phyloP scores from a whole-genome alignment of 306 rosid genomes.

The Myrica gale region DNA sequence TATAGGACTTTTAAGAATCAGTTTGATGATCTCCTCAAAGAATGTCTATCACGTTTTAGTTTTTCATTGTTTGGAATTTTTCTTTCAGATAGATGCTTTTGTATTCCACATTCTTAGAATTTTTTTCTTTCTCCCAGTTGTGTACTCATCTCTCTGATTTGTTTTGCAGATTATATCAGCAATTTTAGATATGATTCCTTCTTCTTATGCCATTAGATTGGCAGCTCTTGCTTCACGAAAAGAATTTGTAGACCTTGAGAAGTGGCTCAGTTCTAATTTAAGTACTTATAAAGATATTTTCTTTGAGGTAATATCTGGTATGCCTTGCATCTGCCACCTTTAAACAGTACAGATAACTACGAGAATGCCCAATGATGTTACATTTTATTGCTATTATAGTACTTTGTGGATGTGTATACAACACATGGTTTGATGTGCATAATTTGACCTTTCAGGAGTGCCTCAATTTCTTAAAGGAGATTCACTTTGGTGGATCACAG shows the following conservation, averaged over 20 bases:
- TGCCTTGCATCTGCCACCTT: not conserved
- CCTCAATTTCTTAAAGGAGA: slow-evolving; percentile 73
- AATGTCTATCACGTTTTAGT: not conserved
- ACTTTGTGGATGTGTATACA: not conserved
- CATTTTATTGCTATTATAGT: not conserved
- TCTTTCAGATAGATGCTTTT: slow-evolving; percentile 1
- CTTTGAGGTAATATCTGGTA: slow-evolving; percentile 62
- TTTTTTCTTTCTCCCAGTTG: slow-evolving; percentile 11
- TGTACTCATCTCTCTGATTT: slow-evolving; percentile 21
- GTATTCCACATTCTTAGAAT: not conserved
- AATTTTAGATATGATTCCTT: slow-evolving; percentile 68
- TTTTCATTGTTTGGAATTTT: slow-evolving; percentile 6
- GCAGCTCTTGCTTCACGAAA: slow-evolving; percentile 85
- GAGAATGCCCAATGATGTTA: not conserved
- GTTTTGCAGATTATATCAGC: slow-evolving; percentile 65
- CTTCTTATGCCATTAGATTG: slow-evolving; percentile 67
- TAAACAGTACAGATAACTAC: not conserved
- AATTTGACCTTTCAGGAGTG: slow-evolving; percentile 66
- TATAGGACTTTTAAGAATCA: not conserved
- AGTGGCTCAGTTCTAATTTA: slow-evolving; percentile 75
- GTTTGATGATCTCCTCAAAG: not conserved
- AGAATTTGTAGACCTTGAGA: slow-evolving; percentile 82
- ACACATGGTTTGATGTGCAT: slow-evolving; percentile 24
- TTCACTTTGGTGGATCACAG: slow-evolving; percentile 69
- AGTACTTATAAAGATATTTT: slow-evolving; percentile 63